Evolutionary conservation across 2,329 filamentous ascomycete genomes (phyloP).

Genomic region (Fusarium poae): DNA sequence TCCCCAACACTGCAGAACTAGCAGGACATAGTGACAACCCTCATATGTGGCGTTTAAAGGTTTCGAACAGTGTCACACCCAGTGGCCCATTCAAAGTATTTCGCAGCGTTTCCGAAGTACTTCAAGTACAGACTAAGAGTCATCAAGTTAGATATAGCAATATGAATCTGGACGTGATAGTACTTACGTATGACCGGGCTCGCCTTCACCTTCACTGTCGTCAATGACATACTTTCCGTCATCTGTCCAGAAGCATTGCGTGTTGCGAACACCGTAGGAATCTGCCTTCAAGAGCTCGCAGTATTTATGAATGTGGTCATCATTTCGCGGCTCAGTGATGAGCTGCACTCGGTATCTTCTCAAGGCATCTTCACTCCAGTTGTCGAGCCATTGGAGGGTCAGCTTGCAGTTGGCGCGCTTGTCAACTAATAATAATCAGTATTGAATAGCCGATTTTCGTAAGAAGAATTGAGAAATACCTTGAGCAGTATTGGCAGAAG

Average conservation of each 20-base stretch:
- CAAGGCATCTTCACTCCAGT: constrained; percentile 9
- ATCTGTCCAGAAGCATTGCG: constrained; percentile 9
- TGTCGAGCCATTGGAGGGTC: constrained; percentile 1
- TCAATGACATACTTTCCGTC: constrained; percentile 5
- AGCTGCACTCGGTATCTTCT: constrained; percentile 9
- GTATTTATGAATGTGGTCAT: not conserved
- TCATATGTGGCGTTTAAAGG: not conserved
- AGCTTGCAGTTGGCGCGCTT: constrained; percentile 6
- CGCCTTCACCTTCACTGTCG: not conserved
- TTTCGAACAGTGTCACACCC: constrained; percentile 7
- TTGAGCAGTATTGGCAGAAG: not conserved
- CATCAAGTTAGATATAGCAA: not conserved
- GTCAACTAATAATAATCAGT: not conserved
- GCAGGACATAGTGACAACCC: not conserved
- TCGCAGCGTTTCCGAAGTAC: not conserved
- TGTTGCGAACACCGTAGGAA: not conserved
- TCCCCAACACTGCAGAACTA: not conserved
- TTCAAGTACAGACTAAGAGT: not conserved
- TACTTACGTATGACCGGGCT: not conserved
- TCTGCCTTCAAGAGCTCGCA: not conserved
- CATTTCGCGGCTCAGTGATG: constrained; percentile 4
- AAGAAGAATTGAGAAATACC: not conserved
- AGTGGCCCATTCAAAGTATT: not conserved
- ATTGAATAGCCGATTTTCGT: not conserved
- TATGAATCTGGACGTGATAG: rapidly evolving